phyloP scores from a whole-genome alignment of 2,329 filamentous ascomycete genomes.

The Cladophialophora psammophila region DNA sequence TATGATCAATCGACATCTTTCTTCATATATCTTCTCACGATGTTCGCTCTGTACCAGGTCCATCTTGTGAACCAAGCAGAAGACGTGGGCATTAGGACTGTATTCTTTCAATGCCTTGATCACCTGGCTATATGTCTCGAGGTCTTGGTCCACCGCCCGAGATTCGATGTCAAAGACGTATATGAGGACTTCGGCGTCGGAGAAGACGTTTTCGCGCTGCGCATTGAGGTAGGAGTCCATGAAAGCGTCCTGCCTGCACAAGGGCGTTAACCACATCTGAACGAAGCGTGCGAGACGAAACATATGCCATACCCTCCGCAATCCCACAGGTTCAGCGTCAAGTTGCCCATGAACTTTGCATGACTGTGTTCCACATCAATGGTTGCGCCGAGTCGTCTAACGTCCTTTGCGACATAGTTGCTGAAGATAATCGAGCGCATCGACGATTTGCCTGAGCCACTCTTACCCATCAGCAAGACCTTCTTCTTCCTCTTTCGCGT shows the following conservation, averaged over 20 bases:
- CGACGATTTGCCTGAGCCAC: slow-evolving; percentile 94
- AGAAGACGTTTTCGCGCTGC: slow-evolving; percentile 95
- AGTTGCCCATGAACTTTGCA: slow-evolving; percentile 97
- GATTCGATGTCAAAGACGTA: slow-evolving; percentile 99
- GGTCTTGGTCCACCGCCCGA: slow-evolving; percentile 89
- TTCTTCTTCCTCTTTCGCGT: slow-evolving; percentile 77
- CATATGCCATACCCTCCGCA: slow-evolving; percentile 75
- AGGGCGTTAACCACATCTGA: slow-evolving; percentile 24
- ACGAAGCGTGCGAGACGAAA: not conserved
- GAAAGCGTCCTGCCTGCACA: slow-evolving; percentile 85
- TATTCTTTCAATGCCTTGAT: slow-evolving; percentile 87
- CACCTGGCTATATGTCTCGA: slow-evolving; percentile 90
- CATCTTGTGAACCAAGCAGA: slow-evolving; percentile 98
- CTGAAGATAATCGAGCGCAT: slow-evolving; percentile 99
- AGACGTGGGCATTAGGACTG: slow-evolving; percentile 81
- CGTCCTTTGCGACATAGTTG: slow-evolving; percentile 97
- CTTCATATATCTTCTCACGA: slow-evolving; percentile 82
- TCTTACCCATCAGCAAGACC: slow-evolving; percentile 91
- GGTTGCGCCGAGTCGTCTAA: slow-evolving; percentile 87
- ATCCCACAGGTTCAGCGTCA: slow-evolving; percentile 98
- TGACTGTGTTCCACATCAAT: slow-evolving; percentile 99
- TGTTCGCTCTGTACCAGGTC: slow-evolving; percentile 85
- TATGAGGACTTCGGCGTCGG: slow-evolving; percentile 83
- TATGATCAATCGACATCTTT: slow-evolving; percentile 78
- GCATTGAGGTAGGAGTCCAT: slow-evolving; percentile 98